Evolutionary conservation across 2,329 filamentous ascomycete genomes (phyloP).

Genomic region (Fusarium annulatum): DNA sequence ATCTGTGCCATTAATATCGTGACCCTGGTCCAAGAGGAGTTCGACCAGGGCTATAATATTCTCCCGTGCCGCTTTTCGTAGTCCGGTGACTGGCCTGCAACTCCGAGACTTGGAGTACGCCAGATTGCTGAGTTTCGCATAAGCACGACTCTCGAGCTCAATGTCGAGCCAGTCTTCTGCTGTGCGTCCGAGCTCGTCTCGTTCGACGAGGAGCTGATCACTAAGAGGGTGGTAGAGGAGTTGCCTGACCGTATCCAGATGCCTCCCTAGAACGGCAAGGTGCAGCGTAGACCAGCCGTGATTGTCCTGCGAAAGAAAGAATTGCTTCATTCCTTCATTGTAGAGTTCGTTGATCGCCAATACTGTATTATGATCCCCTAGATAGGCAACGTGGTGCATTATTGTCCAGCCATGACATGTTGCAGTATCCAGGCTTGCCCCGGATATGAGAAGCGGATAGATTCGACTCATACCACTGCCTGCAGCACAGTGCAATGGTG

Average conservation of each 20-base stretch:
- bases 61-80: not conserved
- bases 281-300: not conserved
- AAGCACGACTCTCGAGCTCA: not conserved
- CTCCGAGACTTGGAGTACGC: not conserved
- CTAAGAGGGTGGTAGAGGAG: not conserved
- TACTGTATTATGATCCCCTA: not conserved
- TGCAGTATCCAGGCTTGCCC: fast-evolving
- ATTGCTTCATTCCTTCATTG: too few species aligned
- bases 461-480: too few species aligned
- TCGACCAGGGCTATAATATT: not conserved
- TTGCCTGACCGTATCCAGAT: not conserved
- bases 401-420: not conserved
- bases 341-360: too few species aligned
- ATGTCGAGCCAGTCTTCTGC: not conserved
- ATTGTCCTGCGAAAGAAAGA: not conserved
- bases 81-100: not conserved
- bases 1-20: not conserved
- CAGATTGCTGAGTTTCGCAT: not conserved
- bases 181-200: not conserved
- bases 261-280: not conserved
- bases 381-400: not conserved
- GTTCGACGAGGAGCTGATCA: not conserved
- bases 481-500: not conserved
- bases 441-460: fast-evolving
- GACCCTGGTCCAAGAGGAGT: not conserved